Evolutionary conservation across 345 rosid species (phyloP).

Genomic region (Eucalyptus guilfoylei): DNA sequence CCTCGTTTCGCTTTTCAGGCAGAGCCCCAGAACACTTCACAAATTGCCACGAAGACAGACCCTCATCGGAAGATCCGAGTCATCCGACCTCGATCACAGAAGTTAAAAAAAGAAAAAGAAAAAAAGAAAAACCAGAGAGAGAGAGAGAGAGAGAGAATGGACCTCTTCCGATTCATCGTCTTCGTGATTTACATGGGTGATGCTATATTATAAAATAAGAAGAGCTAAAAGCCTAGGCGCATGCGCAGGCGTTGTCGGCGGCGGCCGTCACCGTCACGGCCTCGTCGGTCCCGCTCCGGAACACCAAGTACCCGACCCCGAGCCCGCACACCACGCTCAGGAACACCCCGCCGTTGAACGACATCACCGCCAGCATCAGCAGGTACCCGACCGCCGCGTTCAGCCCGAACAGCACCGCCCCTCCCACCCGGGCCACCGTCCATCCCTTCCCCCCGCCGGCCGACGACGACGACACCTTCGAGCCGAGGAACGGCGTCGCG

Average conservation of each 20-base stretch:
- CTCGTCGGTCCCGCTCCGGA: conserved; percentile 26
- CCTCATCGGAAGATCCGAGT: neutral
- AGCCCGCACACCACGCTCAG: conserved; percentile 58
- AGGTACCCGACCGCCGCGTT: conserved; percentile 69
- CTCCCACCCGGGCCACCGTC: neutral
- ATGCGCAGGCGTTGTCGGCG: conserved; percentile 51
- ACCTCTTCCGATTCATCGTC: neutral
- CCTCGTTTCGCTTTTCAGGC: neutral
- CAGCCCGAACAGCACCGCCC: conserved; percentile 5
- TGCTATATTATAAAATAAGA: neutral
- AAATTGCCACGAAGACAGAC: neutral
- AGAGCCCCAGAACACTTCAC: neutral
- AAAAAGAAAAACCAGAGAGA: neutral
- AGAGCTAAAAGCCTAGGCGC: conserved; percentile 18
- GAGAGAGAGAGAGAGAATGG: neutral
- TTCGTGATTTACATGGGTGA: neutral
- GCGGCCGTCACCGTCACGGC: neutral
- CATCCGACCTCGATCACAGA: neutral
- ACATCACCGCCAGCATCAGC: conserved; percentile 78
- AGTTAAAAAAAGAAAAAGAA: rapidly evolving
- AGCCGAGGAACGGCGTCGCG: neutral
- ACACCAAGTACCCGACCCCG: conserved; percentile 42
- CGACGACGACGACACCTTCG: neutral
- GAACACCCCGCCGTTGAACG: conserved; percentile 83
- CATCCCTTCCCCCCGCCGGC: neutral